phyloP scores from a whole-genome alignment of 2,329 filamentous ascomycete species.

The Cladophialophora bantiana region DNA sequence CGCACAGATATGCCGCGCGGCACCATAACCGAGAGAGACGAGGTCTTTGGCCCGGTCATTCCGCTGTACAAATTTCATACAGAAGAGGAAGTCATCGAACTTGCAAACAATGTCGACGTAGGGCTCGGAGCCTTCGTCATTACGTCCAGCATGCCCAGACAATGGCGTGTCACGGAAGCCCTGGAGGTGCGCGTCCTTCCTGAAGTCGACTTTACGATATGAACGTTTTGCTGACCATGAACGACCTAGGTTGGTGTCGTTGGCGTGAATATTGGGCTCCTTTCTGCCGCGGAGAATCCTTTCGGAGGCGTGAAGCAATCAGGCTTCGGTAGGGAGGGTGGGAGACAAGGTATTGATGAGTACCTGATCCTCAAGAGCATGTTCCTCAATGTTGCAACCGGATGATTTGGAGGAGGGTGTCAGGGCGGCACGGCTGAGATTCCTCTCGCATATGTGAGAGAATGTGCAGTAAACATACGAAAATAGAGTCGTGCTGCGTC shows the following conservation, averaged over 20 bases:
- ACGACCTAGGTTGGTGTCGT: constrained; percentile 77
- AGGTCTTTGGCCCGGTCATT: constrained; percentile 62
- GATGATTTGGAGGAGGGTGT: background rate
- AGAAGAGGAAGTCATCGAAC: constrained; percentile 65
- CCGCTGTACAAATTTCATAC: constrained; percentile 52
- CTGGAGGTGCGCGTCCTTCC: constrained; percentile 76
- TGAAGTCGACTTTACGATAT: background rate
- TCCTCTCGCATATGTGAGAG: background rate
- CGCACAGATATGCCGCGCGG: constrained; percentile 32
- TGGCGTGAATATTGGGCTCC: constrained; percentile 61
- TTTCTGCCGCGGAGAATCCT: constrained; percentile 58
- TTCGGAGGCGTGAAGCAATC: constrained; percentile 44
- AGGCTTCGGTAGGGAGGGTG: constrained; percentile 21
- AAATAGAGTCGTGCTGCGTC: too few species aligned
- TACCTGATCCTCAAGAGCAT: constrained; percentile 73
- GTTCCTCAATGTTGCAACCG: constrained; percentile 7
- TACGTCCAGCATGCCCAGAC: constrained; percentile 57
- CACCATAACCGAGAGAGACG: constrained; percentile 57
- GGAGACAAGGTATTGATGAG: constrained; percentile 64
- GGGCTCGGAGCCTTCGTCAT: constrained; percentile 67
- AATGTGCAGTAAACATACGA: too few species aligned
- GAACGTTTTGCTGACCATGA: background rate
- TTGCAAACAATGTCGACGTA: constrained; percentile 61
- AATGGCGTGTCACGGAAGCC: constrained; percentile 68
- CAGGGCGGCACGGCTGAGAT: background rate